A percentile compares a stretch with the other conserved stretches of the same genome.
Evolutionary conservation across 1,139 yeast genomes (phyloP).

Genomic region (Debaryomyces subglobosus): DNA sequence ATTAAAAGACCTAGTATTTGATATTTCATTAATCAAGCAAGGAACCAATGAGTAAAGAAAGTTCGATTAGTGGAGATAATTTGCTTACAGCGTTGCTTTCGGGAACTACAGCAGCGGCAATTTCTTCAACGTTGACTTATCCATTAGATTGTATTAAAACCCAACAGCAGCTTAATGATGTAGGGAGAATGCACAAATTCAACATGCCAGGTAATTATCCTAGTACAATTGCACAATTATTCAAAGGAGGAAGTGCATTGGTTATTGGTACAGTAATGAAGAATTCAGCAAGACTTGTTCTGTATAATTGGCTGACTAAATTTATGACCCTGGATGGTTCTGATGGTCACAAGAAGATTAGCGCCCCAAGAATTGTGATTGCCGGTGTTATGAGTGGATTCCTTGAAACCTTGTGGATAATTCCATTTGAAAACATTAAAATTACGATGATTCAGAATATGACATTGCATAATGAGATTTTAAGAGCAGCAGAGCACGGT

Average conservation of each 20-base stretch:
- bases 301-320: conserved; percentile 76
- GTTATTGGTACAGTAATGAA: conserved; percentile 77
- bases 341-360: conserved; percentile 43
- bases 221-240: conserved; percentile 46
- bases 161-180: conserved; percentile 62
- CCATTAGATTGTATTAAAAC: conserved; percentile 88
- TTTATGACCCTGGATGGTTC: conserved; percentile 63
- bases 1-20: not conserved
- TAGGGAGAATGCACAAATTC: conserved; percentile 41
- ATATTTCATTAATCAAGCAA: not conserved
- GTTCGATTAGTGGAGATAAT: conserved; percentile 26
- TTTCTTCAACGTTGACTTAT: conserved; percentile 71
- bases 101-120: conserved; percentile 75
- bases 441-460: conserved; percentile 81
- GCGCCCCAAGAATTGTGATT: conserved; percentile 73
- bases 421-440: conserved; percentile 90
- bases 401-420: conserved; percentile 77
- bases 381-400: conserved; percentile 90
- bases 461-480: conserved; percentile 39
- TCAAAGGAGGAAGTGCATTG: conserved; percentile 77
- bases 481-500: conserved; percentile 23
- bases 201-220: conserved; percentile 45
- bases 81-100: conserved; percentile 68
- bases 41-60: conserved; percentile 1
- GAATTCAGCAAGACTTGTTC: conserved; percentile 69